Base-by-base conservation (phyloP, 805 yeast genomes). In the Brettanomyces sp. region DNA sequence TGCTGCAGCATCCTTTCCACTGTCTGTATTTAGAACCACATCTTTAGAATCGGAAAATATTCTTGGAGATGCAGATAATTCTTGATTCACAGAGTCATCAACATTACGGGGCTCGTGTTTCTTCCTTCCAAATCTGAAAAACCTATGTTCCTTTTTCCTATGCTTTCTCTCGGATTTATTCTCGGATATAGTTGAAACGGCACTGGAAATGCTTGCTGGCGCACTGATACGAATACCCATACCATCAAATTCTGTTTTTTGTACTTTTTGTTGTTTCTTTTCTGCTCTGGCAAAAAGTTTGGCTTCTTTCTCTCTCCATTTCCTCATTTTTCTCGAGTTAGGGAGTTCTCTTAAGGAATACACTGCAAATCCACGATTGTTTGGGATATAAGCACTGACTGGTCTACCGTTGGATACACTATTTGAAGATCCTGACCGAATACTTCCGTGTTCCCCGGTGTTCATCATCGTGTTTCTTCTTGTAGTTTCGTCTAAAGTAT, bases 341-440 rank as follows among this genome's bases (percentile, higher is more conserved):
- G 45, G 41, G 8, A 47, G 39, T 25, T 53, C 60, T 41, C 67
- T 53, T 38, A 64, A 37, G 5, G 65, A 60, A 42, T 64, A 61
- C 5, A 58, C 50, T 13, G 48, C 51, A 43, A 65, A 63, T 9
- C 64, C 65, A 4, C 53, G 18, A 24, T 32, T 32, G 13, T 34
- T 33, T 13, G 30, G 36, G 9, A 22, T 23, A 32, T 42, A 42
- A 18, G 13, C 8, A 2, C 23, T 12, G n/a, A 11, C n/a, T 12
- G 33, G 33, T 9, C 44, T 14, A 37, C 7, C 7, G 21, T 22
- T 32, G 7, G 45, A n/a, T 22, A 39, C 22, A 9, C 39, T 24
- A 28, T 28, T 7, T 7, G 32, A 28, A 28, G 32, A 28, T 28
- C 7, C 11, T 13, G 22, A 13, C 7, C 23, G 3, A 28, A 50